Conservation (phyloP, 768 basidiomycete species). For the Boletus barrowsii region DNA sequence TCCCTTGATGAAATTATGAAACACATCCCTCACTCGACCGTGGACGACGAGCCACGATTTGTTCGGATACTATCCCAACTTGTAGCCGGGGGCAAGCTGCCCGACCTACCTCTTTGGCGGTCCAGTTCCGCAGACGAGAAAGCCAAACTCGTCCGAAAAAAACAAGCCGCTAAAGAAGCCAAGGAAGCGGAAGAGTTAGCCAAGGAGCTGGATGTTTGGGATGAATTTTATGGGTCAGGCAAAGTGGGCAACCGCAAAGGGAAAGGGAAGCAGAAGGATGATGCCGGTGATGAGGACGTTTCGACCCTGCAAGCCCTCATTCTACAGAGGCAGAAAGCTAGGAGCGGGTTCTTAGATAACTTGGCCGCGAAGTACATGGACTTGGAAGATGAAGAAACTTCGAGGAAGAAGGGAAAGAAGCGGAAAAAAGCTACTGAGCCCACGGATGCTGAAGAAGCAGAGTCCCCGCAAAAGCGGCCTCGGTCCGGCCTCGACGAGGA, state of each 20-base stretch:
- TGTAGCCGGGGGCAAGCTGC: conserved; percentile 60
- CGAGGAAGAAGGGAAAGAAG: conserved; percentile 51
- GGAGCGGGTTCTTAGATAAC: conserved; percentile 69
- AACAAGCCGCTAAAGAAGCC: conserved; percentile 75
- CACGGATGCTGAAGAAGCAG: conserved; percentile 35
- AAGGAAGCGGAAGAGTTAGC: conserved; percentile 81
- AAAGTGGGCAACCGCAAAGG: conserved; percentile 58
- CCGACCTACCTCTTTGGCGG: conserved; percentile 60
- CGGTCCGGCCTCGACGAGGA: conserved; percentile 50
- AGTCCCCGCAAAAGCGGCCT: conserved; percentile 51
- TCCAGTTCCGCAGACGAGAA: conserved; percentile 76
- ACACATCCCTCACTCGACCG: conserved; percentile 80
- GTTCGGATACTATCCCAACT: conserved; percentile 63
- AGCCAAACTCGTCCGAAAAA: conserved; percentile 67
- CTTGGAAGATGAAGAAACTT: conserved; percentile 28
- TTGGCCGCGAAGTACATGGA: conserved; percentile 73
- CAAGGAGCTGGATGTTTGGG: conserved; percentile 89
- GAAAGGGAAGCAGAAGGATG: conserved; percentile 48
- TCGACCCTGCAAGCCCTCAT: conserved; percentile 80
- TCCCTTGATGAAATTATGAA: conserved; percentile 80
- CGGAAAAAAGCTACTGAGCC: conserved; percentile 38
- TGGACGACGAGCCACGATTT: conserved; percentile 85
- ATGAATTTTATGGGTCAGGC: conserved; percentile 84
- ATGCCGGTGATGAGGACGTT: conserved; percentile 48
- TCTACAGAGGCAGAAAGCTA: conserved; percentile 67